Base-by-base conservation (phyloP, 2,329 filamentous ascomycete genomes). In the Emmonsiellopsis sp. region DNA sequence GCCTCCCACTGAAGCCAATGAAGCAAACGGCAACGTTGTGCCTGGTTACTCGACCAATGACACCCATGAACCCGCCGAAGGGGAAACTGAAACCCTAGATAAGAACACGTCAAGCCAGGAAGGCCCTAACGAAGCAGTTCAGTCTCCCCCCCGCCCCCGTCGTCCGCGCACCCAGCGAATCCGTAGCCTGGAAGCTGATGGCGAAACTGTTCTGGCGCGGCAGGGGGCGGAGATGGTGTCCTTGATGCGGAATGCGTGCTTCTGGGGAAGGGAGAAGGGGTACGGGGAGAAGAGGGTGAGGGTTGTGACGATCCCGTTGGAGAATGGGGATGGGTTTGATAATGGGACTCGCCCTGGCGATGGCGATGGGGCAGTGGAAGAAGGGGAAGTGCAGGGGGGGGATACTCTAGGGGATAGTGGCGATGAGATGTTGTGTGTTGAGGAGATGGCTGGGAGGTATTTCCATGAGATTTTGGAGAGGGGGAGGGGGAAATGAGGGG, bases 151-250 rank as follows among this genome's bases (percentile, higher is more conserved):
- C 21, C 36, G 11, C 21, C 14, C 46, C 40, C 46, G 34, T 11
- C 46, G 46, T 32, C 36, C 21, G 32, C 34, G 46, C 13, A n/a
- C 36, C 13, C 6, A 17, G 17, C 46, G 46, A 31, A 40, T 31
- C 11, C 36, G 46, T 11, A 49, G 17, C 2, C 46, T 49, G 5
- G 46, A 53, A 49, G 31, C 51, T 21, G 48, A 50, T 33, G 60
- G 54, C 8, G 48, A 55, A 34, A 67, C 64, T 0, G 62, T 74
- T 9, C 60, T 73, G 44, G 63, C 61, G 1, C 59, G 57, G 0
- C 72, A 75, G 56, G 67, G 66, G 5, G 58, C 61, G 27, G 71
- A 75, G 51, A 69, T 75, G 65, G 68, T 68, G 1, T 65, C 69
- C 40, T 56, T 68, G 8, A 68, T 75, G 70, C 69, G 64, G 5